These are phyloP conservation scores for Psilocybe subaeruginosa DNA, from an alignment of 768 basidiomycete species.

Conservation along the genomic window DNA sequence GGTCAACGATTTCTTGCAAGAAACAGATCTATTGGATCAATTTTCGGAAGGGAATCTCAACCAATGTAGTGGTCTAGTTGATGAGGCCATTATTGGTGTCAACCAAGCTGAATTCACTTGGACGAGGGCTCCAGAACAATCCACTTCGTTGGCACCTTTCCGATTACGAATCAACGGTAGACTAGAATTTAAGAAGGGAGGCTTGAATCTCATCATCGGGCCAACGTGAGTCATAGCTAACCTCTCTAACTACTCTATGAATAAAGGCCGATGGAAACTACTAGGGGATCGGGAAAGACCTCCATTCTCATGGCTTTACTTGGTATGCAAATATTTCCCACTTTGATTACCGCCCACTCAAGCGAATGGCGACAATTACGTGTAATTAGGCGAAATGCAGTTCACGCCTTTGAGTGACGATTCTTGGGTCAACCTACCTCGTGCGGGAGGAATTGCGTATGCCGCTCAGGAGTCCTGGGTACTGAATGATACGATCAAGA, in stretches of 20 bases:
- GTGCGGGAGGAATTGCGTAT: slow-evolving; percentile 68
- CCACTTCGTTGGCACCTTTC: slow-evolving; percentile 53
- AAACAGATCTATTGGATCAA: slow-evolving; percentile 54
- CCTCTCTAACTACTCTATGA: background rate
- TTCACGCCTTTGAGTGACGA: slow-evolving; percentile 47
- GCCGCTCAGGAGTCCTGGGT: slow-evolving; percentile 85
- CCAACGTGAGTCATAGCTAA: slow-evolving; percentile 38
- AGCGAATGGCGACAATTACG: background rate
- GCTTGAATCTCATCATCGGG: slow-evolving; percentile 62
- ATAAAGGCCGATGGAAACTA: background rate
- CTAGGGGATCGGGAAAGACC: slow-evolving; percentile 61
- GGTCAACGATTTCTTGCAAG: slow-evolving; percentile 41
- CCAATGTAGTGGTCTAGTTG: background rate
- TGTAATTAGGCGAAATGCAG: slow-evolving; percentile 59
- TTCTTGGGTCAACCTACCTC: slow-evolving; percentile 69
- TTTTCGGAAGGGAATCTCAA: slow-evolving; percentile 3
- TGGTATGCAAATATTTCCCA: slow-evolving; percentile 39
- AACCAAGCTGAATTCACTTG: slow-evolving; percentile 58
- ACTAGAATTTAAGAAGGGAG: slow-evolving; percentile 53
- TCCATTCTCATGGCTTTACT: slow-evolving; percentile 67
- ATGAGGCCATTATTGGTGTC: slow-evolving; percentile 46
- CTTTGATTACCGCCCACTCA: background rate
- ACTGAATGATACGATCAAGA: slow-evolving; percentile 72
- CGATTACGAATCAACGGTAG: slow-evolving; percentile 55
- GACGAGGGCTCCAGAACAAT: slow-evolving; percentile 38